Evolutionary conservation across 345 rosid genomes (phyloP), one percentile per base, ranked within the genome.

Genomic region (Kandelia obovata): DNA sequence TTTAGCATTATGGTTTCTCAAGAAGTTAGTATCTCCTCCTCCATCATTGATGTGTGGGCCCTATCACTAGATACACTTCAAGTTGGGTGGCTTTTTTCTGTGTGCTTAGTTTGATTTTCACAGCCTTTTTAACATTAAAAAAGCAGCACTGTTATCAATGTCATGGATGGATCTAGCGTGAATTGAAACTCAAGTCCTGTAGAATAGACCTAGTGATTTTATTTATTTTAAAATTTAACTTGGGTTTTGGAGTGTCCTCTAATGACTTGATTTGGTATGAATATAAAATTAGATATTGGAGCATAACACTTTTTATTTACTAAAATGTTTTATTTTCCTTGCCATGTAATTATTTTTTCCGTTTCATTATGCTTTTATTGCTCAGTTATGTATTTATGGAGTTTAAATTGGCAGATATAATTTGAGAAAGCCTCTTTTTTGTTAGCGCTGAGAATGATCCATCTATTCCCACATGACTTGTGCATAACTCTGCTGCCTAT

Each of bases 401-500:
- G 26, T 39, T 61, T n/a, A 30, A 64, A 49, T 21, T 10, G 28
- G 31, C 28, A 39, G 30, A 68, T 23, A 25, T 19, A 58, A 37
- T 57, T 69, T 35, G 26, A 34, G 67, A 51, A 64, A 31, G 46
- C n/a, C 35, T 70, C 39, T 66, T 58, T 5, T 6, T 21, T 47
- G 53, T 57, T 58, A 28, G 8, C 49, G 1, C 19, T n/a, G 5
- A 8, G 13, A 53, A 39, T 25, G 64, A 59, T 72, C 34, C 13
- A 61, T 60, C 28, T 35, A 53, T 47, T 56, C 65, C 19, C 31
- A 55, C 56, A 28, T 68, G 23, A 47, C 65, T 43, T 53, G 61
- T 63, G 63, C 34, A 26, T 60, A 53, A 71, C 30, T 53, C 66
- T 67, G 25, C 58, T 78, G 57, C 67, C 58, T 43, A 21, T 49